These are phyloP conservation scores for Pseudogymnoascus sp. DNA, from an alignment of 2,329 filamentous ascomycete genomes.

Conservation along the genomic window DNA sequence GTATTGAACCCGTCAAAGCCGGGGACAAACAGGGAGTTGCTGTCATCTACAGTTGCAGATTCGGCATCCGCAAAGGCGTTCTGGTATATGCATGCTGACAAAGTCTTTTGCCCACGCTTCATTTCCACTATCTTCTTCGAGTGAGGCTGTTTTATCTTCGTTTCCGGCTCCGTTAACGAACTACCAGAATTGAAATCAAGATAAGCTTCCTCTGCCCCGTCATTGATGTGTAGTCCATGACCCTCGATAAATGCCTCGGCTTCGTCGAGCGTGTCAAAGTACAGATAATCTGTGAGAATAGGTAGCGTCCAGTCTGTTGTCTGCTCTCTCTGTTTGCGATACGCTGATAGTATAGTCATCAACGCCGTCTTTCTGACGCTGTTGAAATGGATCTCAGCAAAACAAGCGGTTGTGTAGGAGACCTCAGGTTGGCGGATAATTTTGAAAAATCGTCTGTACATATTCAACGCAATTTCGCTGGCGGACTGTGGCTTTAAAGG, in stretches of 20 bases:
- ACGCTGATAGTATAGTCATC: conserved; percentile 44
- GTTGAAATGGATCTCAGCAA: conserved; percentile 60
- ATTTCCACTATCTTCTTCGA: conserved; percentile 50
- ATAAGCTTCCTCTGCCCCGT: conserved; percentile 29
- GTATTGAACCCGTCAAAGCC: background rate
- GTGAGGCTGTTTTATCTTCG: conserved; percentile 46
- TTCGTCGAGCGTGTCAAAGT: conserved; percentile 60
- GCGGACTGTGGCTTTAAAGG: conserved; percentile 40
- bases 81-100: conserved; percentile 48
- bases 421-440: conserved; percentile 48
- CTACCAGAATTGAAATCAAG: conserved; percentile 24
- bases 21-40: conserved; percentile 9
- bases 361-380: conserved; percentile 51
- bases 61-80: conserved; percentile 40
- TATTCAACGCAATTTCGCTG: conserved; percentile 37
- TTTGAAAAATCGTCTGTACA: conserved; percentile 48
- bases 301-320: conserved; percentile 52
- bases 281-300: conserved; percentile 48
- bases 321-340: conserved; percentile 47
- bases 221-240: conserved; percentile 47
- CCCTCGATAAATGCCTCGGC: conserved; percentile 55
- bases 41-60: background rate
- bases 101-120: conserved; percentile 44
- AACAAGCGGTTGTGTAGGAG: conserved; percentile 62
- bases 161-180: conserved; percentile 32